phyloP scores from a whole-genome alignment of 345 rosid species.

The Syzygium oleosum region DNA sequence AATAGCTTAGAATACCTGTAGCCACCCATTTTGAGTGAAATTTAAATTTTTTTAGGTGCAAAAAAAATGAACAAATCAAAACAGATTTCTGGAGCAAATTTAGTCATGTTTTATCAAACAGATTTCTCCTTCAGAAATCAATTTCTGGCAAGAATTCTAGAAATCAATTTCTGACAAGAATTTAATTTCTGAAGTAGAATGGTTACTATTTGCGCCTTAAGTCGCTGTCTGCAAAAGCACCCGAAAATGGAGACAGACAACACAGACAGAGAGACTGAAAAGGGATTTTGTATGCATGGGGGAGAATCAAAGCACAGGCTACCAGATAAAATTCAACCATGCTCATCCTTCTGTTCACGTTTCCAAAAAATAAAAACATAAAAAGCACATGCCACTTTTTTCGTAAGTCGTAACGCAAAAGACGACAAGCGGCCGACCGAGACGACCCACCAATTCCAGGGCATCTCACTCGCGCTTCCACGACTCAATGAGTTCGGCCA shows the following conservation, averaged over 20 bases:
- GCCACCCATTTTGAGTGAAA: too few species aligned
- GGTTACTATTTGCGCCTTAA: too few species aligned
- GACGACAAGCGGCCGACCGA: background rate
- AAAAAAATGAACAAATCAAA: too few species aligned
- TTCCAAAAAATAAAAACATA: background rate
- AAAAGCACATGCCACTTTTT: background rate
- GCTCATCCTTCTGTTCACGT: background rate
- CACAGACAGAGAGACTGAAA: background rate
- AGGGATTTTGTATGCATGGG: background rate
- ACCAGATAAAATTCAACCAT: background rate
- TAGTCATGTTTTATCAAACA: too few species aligned
- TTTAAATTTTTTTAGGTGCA: too few species aligned
- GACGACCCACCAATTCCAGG: background rate
- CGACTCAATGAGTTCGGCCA: slow-evolving; percentile 10
- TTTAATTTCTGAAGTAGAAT: too few species aligned
- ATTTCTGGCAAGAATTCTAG: too few species aligned
- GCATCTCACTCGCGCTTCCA: background rate
- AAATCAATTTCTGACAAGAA: too few species aligned
- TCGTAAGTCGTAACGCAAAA: background rate
- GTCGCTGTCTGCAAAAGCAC: too few species aligned
- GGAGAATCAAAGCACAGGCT: background rate
- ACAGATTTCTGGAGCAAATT: too few species aligned
- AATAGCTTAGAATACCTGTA: too few species aligned
- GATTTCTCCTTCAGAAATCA: too few species aligned
- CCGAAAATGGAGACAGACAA: background rate